Evolutionary conservation across 805 yeast species (phyloP), one percentile per base, ranked within the genome.

Genomic region (Saturnispora ahearnii): DNA sequence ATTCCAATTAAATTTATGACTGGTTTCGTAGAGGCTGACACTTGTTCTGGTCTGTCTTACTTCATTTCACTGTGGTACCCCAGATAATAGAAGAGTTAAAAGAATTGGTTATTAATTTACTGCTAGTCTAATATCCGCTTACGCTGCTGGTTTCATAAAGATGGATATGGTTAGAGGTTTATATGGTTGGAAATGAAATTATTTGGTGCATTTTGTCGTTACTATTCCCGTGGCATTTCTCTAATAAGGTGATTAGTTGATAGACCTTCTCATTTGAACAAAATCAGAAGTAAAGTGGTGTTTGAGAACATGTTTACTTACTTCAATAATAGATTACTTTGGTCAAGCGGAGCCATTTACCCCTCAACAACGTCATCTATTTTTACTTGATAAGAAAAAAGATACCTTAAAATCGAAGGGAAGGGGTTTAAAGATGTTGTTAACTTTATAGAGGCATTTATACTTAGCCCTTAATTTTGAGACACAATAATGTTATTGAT

Each of bases 401-500:
- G 85, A 48, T 78, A 79, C 57, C 65, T 59, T 42, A 64, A 67
- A 28, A 51, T 67, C 3, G 54, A 62, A 6, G 87, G 93, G 91
- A 18, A 18, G 18, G 73, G 73, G 0, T 70, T 78, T 71, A 69
- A 63, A 36, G 91, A 86, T 52, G 70, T 87, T 30, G 58, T 65
- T 40, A 63, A 62, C 8, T 75, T 87, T 38, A 55, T 85, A 58
- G 71, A 30, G 96, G 87, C 61, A 59, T 74, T 41, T 73, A 93
- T 55, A 71, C 83, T 40, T 87, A 90, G 90, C 93, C 95, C 1
- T 65, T 88, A 52, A 70, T 86, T 42, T 71, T 87, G 67, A 87
- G 87, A 95, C 88, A 87, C 66, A 87, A 88, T 62, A 96, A 96
- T 18, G 95, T 85, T 21, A 96, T 87, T 26, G 96, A 96, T 44